Evolutionary conservation across 75 land plant genomes (phyloP), one percentile per base, ranked within the genome.

Genomic region (Larix kaempferi): DNA sequence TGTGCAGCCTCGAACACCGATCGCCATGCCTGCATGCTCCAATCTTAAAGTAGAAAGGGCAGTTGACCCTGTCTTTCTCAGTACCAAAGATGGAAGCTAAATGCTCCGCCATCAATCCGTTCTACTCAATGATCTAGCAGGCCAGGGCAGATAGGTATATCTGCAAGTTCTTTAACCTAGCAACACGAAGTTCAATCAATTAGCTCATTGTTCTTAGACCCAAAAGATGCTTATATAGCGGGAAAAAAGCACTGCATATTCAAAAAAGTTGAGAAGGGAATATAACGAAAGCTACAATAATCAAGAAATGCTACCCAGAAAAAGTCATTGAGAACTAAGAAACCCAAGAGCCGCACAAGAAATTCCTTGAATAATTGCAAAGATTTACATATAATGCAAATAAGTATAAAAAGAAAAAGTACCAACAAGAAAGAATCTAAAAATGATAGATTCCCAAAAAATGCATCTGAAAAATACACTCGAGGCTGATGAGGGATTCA

Each of bases 1-100:
- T 83, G 78, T 83, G 85, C 55, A 83, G 60, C 37, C 85, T 74
- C 35, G 85, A 83, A 78, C 85, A 83, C 71, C 85, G 84, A 57
- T 83, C 85, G 39, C 85, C 85, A 76, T 83, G 85, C 44, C 85
- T 66, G 63, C 85, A 83, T 3, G 85, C 85, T 26, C 85, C 85
- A 13, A 83, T 83, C 78, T 83, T 83, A 64, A 83, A 83, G 56
- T 83, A 83, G 54, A 83, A 83, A 13, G 85, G 85, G 73, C 85
- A 83, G 49, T 83, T 83, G 23, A 83, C 85, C 29, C 85, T 72
- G 56, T 83, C 85, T 57, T 83, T 83, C 84, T 83, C 85, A 21
- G 85, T 83, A 44, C 85, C 85, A 56, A 83, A 83, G 75, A 83
- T 83, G 54, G 85, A 83, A 3, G 85, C 85, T 59, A 83, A 55